Evolutionary conservation across 2,329 filamentous ascomycete species (phyloP).

Genomic region (Phyllachora maydis): DNA sequence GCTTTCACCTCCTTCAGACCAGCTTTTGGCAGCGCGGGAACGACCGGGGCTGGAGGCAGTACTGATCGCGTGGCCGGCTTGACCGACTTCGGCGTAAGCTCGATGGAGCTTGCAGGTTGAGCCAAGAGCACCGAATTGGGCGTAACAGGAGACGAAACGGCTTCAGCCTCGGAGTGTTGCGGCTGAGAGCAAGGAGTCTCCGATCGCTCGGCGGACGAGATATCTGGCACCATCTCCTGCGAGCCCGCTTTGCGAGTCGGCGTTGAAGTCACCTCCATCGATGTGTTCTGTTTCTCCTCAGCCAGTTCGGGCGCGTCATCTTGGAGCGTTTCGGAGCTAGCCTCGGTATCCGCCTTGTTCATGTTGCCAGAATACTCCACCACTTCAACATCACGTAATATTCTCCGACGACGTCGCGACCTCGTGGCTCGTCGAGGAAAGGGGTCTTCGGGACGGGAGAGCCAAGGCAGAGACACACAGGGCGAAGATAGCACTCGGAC

Average conservation of each 20-base stretch:
- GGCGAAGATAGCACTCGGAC: no score
- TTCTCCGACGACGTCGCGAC: neutral
- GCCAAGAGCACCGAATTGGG: conserved; percentile 12
- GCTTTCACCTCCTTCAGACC: conserved; percentile 11
- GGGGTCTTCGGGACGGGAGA: neutral
- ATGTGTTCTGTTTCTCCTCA: no score
- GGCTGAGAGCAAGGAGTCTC: conserved; percentile 12
- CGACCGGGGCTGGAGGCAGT: conserved; percentile 20
- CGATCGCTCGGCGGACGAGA: conserved; percentile 7
- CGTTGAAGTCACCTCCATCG: no score
- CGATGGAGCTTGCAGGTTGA: conserved; percentile 7
- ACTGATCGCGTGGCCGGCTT: conserved; percentile 14
- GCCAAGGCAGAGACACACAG: conserved; percentile 1
- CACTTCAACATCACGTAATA: no score
- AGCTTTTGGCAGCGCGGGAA: conserved; percentile 23
- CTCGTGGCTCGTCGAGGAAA: conserved; percentile 1
- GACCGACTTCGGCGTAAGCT: conserved; percentile 9
- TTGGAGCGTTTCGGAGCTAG: no score
- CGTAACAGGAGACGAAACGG: conserved; percentile 14
- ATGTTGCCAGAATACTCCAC: no score
- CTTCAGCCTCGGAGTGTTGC: conserved; percentile 11
- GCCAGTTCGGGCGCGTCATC: no score
- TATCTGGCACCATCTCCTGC: no score
- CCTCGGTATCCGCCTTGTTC: no score
- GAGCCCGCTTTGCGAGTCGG: no score